Evolutionary conservation across 306 rosid genomes (phyloP).

Genomic region (Cucumis cinereus): DNA sequence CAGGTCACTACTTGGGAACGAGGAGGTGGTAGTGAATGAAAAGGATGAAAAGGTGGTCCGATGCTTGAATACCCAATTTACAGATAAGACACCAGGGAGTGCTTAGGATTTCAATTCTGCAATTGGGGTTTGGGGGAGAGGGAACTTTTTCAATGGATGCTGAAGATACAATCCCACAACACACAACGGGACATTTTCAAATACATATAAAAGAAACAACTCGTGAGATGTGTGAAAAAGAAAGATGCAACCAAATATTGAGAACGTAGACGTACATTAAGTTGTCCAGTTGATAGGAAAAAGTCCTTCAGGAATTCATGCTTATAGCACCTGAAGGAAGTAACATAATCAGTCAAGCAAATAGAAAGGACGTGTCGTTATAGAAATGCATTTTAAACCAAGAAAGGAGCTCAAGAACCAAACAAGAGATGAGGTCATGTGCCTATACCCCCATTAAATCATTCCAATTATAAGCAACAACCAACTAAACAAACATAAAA

Average conservation of each 20-base stretch:
- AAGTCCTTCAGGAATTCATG: conserved; percentile 92
- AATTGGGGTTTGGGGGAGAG: neutral
- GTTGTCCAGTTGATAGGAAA: conserved; percentile 89
- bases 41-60: neutral
- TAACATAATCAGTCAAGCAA: conserved; percentile 14
- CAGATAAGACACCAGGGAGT: neutral
- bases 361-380: neutral
- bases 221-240: neutral
- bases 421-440: neutral
- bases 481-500: neutral
- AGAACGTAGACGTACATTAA: conserved; percentile 51
- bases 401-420: neutral
- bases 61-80: neutral
- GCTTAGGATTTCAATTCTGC: neutral
- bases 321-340: conserved; percentile 66
- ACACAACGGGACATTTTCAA: neutral
- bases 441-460: neutral
- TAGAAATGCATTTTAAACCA: neutral
- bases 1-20: neutral
- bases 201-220: neutral
- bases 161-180: neutral
- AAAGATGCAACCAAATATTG: conserved; percentile 6
- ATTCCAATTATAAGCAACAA: neutral
- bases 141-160: neutral
- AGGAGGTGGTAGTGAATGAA: neutral